Evolutionary conservation across 2,329 filamentous ascomycete genomes (phyloP), one percentile per base, ranked within the genome.

Genomic region (Zymoseptoria passerinii): DNA sequence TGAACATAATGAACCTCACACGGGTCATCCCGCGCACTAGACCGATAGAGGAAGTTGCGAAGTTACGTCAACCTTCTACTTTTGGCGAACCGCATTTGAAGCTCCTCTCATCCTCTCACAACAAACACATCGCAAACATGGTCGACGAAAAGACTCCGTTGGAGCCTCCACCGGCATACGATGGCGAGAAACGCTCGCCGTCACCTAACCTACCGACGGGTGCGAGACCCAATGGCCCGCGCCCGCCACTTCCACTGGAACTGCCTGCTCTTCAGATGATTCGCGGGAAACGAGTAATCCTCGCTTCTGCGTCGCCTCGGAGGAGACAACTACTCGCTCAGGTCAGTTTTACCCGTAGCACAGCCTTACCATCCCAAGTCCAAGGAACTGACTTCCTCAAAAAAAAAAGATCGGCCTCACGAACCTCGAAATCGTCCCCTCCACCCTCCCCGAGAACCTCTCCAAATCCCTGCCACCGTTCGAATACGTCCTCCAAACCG

Each of bases 401-500:
- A 28, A 72, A 92, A 20, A 52, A 28, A 72, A 92, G 82, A 81
- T 96, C 60, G 91, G 92, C 64, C 83, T 97, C 9, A 82, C 80
- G 2, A 86, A 91, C 70, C 75, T 96, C 70, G 92, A 97, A 75
- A 83, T 96, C 68, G 81, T 87, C 61, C 90, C 94, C 16, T 96
- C 90, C 49, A 85, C 82, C 56, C 86, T 89, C 64, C 87, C 89
- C 55, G 94, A 99, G 77, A 82, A 97, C 76, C 83, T 96, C 56
- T 82, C 89, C 67, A 96, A 97, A 73, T 73, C 77, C 7, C 82
- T 92, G 59, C 84, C 86, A 0, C 90, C 94, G 0, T 88, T 89
- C 72, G 91, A 95, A 76, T 99, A 99, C 77, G 94, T 96, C 19
- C 80, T 92, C 13, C 84, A 86, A 58, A 99, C 94, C 1, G 92